Conservation (phyloP, 371 early-diverging fungal species). For the Dentiscutata heterogama region DNA sequence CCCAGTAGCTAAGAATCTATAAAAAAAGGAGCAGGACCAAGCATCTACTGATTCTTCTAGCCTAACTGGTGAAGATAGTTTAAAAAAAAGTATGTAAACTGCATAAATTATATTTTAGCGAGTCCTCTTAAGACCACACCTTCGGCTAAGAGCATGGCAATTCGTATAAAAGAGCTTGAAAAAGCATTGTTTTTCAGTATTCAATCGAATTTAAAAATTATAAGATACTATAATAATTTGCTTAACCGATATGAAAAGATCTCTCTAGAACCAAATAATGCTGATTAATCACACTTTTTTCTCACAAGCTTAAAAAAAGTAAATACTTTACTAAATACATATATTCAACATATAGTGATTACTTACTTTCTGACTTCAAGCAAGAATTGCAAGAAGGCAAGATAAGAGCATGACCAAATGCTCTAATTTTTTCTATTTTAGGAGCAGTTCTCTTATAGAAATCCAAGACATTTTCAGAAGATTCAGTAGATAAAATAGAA, state of each 20-base stretch:
- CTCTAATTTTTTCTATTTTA: too few species aligned
- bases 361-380: too few species aligned
- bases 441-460: neutral
- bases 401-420: neutral
- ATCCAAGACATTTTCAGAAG: slow-evolving; percentile 1
- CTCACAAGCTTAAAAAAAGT: too few species aligned
- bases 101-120: too few species aligned
- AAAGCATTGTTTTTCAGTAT: slow-evolving; percentile 13
- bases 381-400: too few species aligned
- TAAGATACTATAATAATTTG: slow-evolving; percentile 1
- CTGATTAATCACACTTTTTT: too few species aligned
- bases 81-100: slow-evolving; percentile 5
- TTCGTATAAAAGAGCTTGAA: too few species aligned
- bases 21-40: neutral
- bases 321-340: too few species aligned
- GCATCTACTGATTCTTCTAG: neutral
- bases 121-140: too few species aligned
- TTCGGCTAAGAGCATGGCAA: too few species aligned
- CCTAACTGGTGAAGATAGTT: neutral
- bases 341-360: too few species aligned
- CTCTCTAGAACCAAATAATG: too few species aligned
- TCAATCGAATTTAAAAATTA: neutral
- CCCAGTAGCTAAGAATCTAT: neutral
- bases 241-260: neutral
- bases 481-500: neutral